Evolutionary conservation across 2,329 filamentous ascomycete genomes (phyloP).

Genomic region (Alternaria dauci): DNA sequence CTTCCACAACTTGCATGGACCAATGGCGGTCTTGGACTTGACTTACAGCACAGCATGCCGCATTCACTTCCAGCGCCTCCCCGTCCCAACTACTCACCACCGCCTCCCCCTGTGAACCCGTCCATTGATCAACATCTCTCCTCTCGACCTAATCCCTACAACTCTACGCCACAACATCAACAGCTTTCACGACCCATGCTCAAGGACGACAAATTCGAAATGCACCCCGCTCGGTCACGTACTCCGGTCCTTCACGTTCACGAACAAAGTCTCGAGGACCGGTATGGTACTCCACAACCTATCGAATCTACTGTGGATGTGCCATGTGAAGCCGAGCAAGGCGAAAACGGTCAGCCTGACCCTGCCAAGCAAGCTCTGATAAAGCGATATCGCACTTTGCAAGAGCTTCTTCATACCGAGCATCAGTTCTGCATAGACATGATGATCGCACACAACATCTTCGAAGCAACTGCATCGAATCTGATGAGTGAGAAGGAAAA

Average conservation of each 20-base stretch:
- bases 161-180: slow-evolving; percentile 23
- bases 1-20: slow-evolving; percentile 51
- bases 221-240: slow-evolving; percentile 33
- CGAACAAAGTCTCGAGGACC: slow-evolving; percentile 29
- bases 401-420: slow-evolving; percentile 93
- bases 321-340: slow-evolving; percentile 19
- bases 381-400: slow-evolving; percentile 84
- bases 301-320: slow-evolving; percentile 20
- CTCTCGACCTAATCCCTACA: slow-evolving; percentile 14
- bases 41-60: slow-evolving; percentile 48
- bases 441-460: slow-evolving; percentile 97
- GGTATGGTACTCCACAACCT: slow-evolving; percentile 28
- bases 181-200: slow-evolving; percentile 15
- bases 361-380: slow-evolving; percentile 59
- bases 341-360: slow-evolving; percentile 31
- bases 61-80: slow-evolving; percentile 44
- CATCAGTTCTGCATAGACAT: slow-evolving; percentile 91
- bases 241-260: slow-evolving; percentile 31
- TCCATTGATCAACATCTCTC: slow-evolving; percentile 26
- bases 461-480: slow-evolving; percentile 88
- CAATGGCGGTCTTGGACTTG: slow-evolving; percentile 55
- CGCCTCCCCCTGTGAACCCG: slow-evolving; percentile 50
- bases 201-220: slow-evolving; percentile 30
- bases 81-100: slow-evolving; percentile 58
- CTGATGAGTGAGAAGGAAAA: slow-evolving; percentile 84